phyloP scores from a whole-genome alignment of 768 basidiomycete genomes.

The Lentinula sp. region DNA sequence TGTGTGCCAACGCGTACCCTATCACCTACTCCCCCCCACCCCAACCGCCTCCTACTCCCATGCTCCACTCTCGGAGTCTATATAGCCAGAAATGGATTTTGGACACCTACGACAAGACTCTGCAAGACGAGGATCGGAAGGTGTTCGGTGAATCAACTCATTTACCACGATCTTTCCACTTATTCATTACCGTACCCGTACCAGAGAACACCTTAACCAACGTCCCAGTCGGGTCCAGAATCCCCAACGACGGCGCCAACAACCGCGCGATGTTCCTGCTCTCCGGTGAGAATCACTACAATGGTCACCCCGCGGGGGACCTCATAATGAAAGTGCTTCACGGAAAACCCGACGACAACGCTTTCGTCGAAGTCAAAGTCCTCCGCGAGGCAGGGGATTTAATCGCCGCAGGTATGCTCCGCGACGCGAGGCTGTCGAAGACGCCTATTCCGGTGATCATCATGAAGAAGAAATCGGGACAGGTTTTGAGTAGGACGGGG shows the following conservation, averaged over 20 bases:
- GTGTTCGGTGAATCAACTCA: no score
- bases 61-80: no score
- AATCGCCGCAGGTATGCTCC: not conserved
- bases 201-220: not conserved
- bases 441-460: not conserved
- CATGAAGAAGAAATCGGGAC: not conserved
- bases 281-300: not conserved
- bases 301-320: not conserved
- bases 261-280: not conserved
- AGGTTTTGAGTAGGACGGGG: not conserved
- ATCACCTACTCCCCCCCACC: no score
- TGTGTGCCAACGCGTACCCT: no score
- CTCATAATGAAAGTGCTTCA: not conserved
- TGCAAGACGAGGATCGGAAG: no score
- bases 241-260: not conserved
- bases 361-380: not conserved
- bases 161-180: no score
- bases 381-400: not conserved
- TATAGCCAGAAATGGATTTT: no score
- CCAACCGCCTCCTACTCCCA: no score
- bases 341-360: not conserved
- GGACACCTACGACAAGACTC: no score
- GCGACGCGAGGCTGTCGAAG: not conserved
- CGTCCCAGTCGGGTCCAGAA: not conserved
- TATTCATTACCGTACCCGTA: no score